Evolutionary conservation across 441 rosid genomes (phyloP).

Genomic region (Populus hybrid): DNA sequence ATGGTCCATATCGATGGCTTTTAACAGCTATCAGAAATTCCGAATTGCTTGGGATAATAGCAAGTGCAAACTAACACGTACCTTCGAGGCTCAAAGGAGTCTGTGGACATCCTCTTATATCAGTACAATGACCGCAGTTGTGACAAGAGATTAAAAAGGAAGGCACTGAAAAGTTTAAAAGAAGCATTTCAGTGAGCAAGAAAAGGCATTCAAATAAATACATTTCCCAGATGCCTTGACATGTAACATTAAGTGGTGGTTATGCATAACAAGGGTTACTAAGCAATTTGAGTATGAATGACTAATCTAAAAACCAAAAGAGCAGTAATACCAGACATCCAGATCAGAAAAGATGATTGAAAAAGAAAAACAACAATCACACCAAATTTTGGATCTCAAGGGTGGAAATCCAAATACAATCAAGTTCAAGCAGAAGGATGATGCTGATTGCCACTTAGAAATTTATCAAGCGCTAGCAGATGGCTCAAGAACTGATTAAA

Average conservation of each 20-base stretch:
- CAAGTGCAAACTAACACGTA: constrained; percentile 16
- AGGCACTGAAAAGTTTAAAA: constrained; percentile 59
- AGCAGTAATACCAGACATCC: neutral
- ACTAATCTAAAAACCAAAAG: neutral
- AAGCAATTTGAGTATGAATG: neutral
- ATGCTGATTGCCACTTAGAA: neutral
- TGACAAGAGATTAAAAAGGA: constrained; percentile 71
- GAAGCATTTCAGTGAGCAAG: neutral
- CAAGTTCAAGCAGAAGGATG: neutral
- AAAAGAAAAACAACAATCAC: too few relatives aligned
- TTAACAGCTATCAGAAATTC: neutral
- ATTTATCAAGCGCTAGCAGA: neutral
- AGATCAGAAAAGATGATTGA: too few relatives aligned
- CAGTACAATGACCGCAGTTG: constrained; percentile 95
- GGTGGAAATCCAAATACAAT: too few relatives aligned
- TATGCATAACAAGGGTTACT: neutral
- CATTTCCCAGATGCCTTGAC: neutral
- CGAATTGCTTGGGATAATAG: neutral
- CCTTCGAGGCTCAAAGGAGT: constrained; percentile 74
- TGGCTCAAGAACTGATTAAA: neutral
- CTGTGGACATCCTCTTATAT: constrained; percentile 93
- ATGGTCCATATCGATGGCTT: neutral
- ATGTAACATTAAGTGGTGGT: neutral
- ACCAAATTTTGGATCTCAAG: too few relatives aligned
- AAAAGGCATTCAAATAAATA: neutral